Evolutionary conservation across 2,329 filamentous ascomycete genomes (phyloP).

Genomic region (Trichophyton mentagrophytes): DNA sequence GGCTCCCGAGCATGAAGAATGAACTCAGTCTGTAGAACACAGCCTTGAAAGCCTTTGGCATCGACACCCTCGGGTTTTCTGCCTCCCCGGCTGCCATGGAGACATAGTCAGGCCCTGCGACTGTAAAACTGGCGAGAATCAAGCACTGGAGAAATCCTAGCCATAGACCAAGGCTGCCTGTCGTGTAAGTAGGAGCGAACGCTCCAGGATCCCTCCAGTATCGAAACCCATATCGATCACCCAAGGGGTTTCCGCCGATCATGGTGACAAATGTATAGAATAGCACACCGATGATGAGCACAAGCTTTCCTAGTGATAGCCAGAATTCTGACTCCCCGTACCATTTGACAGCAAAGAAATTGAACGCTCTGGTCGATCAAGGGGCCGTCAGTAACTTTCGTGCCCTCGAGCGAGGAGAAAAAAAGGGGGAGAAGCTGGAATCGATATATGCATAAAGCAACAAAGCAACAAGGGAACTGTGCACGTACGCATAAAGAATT

Average conservation of each 20-base stretch:
- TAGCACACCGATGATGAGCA: conserved; percentile 59
- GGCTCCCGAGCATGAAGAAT: conserved; percentile 63
- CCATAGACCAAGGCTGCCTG: conserved; percentile 55
- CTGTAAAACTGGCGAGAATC: conserved; percentile 56
- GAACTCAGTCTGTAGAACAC: conserved; percentile 65
- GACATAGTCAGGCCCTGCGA: conserved; percentile 56
- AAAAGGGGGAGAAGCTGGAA: too few relatives aligned
- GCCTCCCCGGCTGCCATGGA: conserved; percentile 54
- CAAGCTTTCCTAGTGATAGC: conserved; percentile 57
- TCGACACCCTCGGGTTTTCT: conserved; percentile 54
- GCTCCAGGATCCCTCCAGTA: conserved; percentile 55
- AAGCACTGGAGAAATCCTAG: conserved; percentile 65
- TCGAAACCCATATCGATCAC: conserved; percentile 61
- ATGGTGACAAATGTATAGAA: conserved; percentile 71
- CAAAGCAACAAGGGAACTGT: neutral
- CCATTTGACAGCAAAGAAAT: conserved; percentile 59
- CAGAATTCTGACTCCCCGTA: conserved; percentile 69
- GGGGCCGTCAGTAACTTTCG: neutral
- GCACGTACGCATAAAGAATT: conserved; percentile 31
- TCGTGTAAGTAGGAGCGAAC: conserved; percentile 53
- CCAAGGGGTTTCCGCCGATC: conserved; percentile 65
- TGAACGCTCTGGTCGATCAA: conserved; percentile 38
- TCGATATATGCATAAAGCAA: too few relatives aligned
- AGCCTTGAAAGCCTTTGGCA: conserved; percentile 63
- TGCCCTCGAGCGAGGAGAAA: neutral